A percentile compares a stretch with the other conserved stretches of the same genome.
These are phyloP conservation scores for Blastocystis sp. DNA, from an alignment of 352 stramenopile species.

Conservation along the genomic window DNA sequence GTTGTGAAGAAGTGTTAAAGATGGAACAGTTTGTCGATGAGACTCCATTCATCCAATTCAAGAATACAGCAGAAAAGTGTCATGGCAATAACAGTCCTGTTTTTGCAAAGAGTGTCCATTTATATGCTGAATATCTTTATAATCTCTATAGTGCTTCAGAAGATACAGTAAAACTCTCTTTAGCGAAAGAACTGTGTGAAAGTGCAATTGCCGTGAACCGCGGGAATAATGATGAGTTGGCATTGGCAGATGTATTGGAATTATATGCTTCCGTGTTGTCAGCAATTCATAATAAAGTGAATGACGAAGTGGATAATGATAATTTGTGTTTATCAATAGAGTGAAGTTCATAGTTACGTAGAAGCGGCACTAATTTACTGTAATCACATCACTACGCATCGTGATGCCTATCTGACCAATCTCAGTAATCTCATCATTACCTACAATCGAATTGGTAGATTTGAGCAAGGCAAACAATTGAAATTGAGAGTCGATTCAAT, in stretches of 20 bases:
- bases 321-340: neutral
- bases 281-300: constrained; percentile 23
- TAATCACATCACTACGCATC: neutral
- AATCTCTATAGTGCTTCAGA: constrained; percentile 16
- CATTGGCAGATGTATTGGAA: constrained; percentile 16
- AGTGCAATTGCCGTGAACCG: neutral
- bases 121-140: constrained; percentile 63
- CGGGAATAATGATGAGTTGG: neutral
- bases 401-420: neutral
- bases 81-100: constrained; percentile 25
- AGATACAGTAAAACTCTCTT: constrained; percentile 3
- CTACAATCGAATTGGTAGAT: neutral
- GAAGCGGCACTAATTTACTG: constrained; percentile 1
- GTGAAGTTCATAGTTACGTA: constrained; percentile 23
- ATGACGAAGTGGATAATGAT: neutral
- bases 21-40: constrained; percentile 49
- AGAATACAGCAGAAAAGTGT: constrained; percentile 6
- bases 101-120: neutral
- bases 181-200: constrained; percentile 6
- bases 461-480: neutral
- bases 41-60: constrained; percentile 36
- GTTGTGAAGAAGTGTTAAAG: constrained; percentile 38
- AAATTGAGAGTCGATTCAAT: constrained; percentile 21
- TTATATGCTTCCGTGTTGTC: constrained; percentile 57
- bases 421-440: constrained; percentile 43